Percentiles rank a stretch among this genome's conserved stretches.
phyloP scores from a whole-genome alignment of 352 stramenopile genomes.

The Phytophthora idaei region DNA sequence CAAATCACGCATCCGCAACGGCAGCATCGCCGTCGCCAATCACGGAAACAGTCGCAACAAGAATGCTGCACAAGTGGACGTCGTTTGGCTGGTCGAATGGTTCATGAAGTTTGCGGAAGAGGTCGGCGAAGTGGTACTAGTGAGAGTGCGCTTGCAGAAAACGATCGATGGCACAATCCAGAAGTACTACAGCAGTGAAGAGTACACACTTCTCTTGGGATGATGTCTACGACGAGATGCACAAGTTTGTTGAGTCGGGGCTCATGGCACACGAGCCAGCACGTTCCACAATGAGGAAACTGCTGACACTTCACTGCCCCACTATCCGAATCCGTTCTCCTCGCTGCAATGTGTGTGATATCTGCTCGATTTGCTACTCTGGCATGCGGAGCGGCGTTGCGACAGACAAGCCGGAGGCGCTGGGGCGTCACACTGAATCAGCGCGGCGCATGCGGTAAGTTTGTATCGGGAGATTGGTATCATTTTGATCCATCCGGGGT shows the following conservation, averaged over 20 bases:
- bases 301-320: neutral
- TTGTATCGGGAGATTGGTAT: neutral
- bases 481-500: neutral
- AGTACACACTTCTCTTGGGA: slow-evolving; percentile 15
- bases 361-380: neutral
- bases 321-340: neutral
- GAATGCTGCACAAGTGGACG: neutral
- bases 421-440: neutral
- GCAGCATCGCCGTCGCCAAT: neutral
- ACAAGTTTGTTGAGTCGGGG: neutral
- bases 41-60: neutral
- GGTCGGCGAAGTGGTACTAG: neutral
- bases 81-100: neutral
- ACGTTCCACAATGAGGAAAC: neutral
- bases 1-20: neutral
- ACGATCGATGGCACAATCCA: neutral
- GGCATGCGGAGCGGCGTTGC: neutral
- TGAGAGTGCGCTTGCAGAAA: neutral
- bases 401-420: neutral
- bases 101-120: neutral
- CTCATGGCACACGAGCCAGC: neutral
- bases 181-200: neutral
- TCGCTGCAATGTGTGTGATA: neutral
- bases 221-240: neutral
- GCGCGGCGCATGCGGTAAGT: neutral